These are phyloP conservation scores for Rhynchosporium graminicola DNA, from an alignment of 2,329 filamentous ascomycete genomes.

Conservation along the genomic window DNA sequence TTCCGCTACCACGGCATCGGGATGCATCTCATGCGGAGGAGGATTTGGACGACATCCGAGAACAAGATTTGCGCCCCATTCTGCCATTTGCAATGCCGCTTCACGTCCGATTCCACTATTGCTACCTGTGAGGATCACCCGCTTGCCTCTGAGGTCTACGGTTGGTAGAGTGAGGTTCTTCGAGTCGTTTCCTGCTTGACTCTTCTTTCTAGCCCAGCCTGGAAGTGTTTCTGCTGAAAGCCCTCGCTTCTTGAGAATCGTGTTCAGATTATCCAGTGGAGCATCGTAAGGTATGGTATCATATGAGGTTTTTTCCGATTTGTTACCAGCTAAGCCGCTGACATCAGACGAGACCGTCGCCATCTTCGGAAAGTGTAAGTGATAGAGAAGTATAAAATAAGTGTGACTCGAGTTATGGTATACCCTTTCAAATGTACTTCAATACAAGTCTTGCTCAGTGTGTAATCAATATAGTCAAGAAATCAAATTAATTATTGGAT, in stretches of 20 bases:
- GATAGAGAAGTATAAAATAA: too few relatives aligned
- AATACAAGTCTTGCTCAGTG: too few relatives aligned
- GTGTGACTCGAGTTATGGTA: too few relatives aligned
- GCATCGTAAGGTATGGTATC: neutral
- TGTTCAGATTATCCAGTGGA: neutral
- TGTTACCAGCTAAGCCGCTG: neutral
- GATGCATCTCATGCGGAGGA: conserved; percentile 36
- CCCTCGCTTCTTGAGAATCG: neutral
- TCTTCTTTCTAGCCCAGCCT: neutral
- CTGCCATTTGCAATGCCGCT: conserved; percentile 41
- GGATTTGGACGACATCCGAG: conserved; percentile 42
- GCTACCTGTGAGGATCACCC: conserved; percentile 46
- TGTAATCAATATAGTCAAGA: too few relatives aligned
- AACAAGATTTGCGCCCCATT: conserved; percentile 43
- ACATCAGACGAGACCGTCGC: neutral
- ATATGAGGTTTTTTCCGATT: neutral
- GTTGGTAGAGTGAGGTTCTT: neutral
- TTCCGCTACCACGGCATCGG: conserved; percentile 32
- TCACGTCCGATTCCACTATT: conserved; percentile 48
- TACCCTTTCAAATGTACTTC: too few relatives aligned
- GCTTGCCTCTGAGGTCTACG: neutral
- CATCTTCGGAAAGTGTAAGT: neutral
- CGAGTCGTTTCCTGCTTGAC: neutral
- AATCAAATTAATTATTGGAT: too few relatives aligned
- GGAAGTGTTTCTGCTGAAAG: neutral